phyloP scores from a whole-genome alignment of 2,329 filamentous ascomycete species.

The Verticillium longisporum region DNA sequence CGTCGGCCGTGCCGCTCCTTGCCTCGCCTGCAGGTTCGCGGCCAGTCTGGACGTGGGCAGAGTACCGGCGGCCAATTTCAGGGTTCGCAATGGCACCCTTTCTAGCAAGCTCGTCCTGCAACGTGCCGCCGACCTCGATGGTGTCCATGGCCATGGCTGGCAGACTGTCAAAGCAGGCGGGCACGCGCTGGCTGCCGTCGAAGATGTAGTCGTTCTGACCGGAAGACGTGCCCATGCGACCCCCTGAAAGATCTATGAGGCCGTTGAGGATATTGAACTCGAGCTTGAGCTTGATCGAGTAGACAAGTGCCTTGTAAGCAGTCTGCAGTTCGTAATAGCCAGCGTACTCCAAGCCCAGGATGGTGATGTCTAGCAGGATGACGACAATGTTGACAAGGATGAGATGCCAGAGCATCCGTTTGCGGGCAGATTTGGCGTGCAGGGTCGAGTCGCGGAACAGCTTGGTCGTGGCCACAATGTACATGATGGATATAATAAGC shows the following conservation, averaged over 20 bases:
- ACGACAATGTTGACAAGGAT: slow-evolving; percentile 28
- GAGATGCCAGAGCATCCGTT: slow-evolving; percentile 25
- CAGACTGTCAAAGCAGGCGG: not conserved
- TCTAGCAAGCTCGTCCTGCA: not conserved
- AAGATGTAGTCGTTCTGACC: not conserved
- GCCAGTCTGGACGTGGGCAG: not conserved
- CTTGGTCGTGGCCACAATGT: slow-evolving; percentile 45
- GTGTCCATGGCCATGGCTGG: not conserved
- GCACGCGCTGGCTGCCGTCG: slow-evolving; percentile 1
- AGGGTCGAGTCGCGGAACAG: slow-evolving; percentile 18
- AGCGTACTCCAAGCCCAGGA: slow-evolving; percentile 13
- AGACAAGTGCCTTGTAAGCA: slow-evolving; percentile 16
- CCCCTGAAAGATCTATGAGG: slow-evolving; percentile 20
- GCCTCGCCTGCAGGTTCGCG: not conserved
- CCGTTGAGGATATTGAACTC: slow-evolving; percentile 27
- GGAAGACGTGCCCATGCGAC: not conserved
- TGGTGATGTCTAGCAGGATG: slow-evolving; percentile 25
- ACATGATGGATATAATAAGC: slow-evolving; percentile 43
- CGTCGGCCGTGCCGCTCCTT: not conserved
- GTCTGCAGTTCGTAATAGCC: slow-evolving; percentile 13
- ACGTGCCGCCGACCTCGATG: not conserved
- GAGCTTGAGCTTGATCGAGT: slow-evolving; percentile 28
- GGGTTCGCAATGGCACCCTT: not conserved
- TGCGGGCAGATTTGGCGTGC: slow-evolving; percentile 4
- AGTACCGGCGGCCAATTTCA: not conserved